Evolutionary conservation across 352 stramenopile genomes (phyloP).

Genomic region (Phytophthora meadii): DNA sequence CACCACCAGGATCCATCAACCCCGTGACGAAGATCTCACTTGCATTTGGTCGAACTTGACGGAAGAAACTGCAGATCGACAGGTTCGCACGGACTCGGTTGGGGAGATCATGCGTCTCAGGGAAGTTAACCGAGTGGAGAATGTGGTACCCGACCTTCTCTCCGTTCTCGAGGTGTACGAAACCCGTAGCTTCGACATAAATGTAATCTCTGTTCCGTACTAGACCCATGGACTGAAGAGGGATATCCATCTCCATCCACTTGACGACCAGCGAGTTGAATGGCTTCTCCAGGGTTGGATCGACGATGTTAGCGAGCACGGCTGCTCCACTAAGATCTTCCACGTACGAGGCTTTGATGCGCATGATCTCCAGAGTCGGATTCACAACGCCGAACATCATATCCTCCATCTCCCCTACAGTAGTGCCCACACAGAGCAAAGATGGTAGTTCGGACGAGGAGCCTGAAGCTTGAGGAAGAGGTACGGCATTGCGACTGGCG

Average conservation of each 20-base stretch:
- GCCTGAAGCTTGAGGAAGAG: too few relatives aligned
- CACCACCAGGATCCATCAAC: conserved; percentile 40
- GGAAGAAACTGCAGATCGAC: conserved; percentile 52
- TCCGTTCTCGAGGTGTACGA: conserved; percentile 37
- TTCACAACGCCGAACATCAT: too few relatives aligned
- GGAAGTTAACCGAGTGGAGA: conserved; percentile 49
- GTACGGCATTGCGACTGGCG: too few relatives aligned
- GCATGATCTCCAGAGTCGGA: too few relatives aligned
- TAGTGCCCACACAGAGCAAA: too few relatives aligned
- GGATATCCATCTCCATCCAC: conserved; percentile 46
- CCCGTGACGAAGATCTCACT: conserved; percentile 48
- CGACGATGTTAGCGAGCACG: conserved; percentile 36
- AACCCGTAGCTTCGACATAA: conserved; percentile 52
- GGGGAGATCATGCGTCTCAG: conserved; percentile 39
- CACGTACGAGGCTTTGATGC: too few relatives aligned
- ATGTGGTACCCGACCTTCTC: conserved; percentile 50
- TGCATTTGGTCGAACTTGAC: conserved; percentile 31
- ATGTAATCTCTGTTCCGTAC: conserved; percentile 57
- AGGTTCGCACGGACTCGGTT: conserved; percentile 45
- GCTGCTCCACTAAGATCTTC: too few relatives aligned
- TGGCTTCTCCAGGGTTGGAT: conserved; percentile 25
- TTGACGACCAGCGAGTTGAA: conserved; percentile 43
- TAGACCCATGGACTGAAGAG: conserved; percentile 26
- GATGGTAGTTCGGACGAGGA: too few relatives aligned
- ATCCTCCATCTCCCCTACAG: too few relatives aligned